A percentile compares a stretch with the other conserved stretches of the same genome.
Conservation (phyloP, 169 alveolate genomes). For the Cryptosporidium meleagridis region DNA sequence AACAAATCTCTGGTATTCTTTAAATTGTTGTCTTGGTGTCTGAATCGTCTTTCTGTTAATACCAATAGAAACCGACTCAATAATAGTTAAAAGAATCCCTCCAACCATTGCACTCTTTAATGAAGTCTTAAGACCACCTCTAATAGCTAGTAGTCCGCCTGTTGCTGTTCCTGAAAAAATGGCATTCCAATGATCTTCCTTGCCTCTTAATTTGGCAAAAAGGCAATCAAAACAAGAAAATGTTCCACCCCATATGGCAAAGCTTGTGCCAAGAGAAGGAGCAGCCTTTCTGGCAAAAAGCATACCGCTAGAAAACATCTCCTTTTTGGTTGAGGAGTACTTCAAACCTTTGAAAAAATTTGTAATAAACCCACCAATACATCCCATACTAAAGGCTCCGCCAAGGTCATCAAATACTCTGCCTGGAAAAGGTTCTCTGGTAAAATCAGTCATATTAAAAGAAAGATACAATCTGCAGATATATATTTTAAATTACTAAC, state of each 20-base stretch:
- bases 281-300: slow-evolving; percentile 91
- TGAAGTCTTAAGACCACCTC: slow-evolving; percentile 89
- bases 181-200: slow-evolving; percentile 96
- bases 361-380: slow-evolving; percentile 94
- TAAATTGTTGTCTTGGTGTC: slow-evolving; percentile 87
- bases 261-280: slow-evolving; percentile 94
- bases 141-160: slow-evolving; percentile 92
- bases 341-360: slow-evolving; percentile 92
- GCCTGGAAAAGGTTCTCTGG: slow-evolving; percentile 96
- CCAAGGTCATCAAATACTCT: slow-evolving; percentile 96
- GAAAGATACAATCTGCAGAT: slow-evolving; percentile 66
- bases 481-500: not conserved
- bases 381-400: slow-evolving; percentile 97
- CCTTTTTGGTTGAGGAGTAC: slow-evolving; percentile 91
- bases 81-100: slow-evolving; percentile 87
- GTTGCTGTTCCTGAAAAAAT: slow-evolving; percentile 93
- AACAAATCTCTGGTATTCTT: slow-evolving; percentile 79
- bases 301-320: slow-evolving; percentile 90
- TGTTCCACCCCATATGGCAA: slow-evolving; percentile 98
- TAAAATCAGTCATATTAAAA: slow-evolving; percentile 83
- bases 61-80: slow-evolving; percentile 89
- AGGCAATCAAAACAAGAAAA: slow-evolving; percentile 94
- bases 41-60: slow-evolving; percentile 84
- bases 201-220: slow-evolving; percentile 89
- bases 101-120: slow-evolving; percentile 91